Base-by-base conservation (phyloP, 2,329 filamentous ascomycete genomes). In the Calcarisporium arbuscula region DNA sequence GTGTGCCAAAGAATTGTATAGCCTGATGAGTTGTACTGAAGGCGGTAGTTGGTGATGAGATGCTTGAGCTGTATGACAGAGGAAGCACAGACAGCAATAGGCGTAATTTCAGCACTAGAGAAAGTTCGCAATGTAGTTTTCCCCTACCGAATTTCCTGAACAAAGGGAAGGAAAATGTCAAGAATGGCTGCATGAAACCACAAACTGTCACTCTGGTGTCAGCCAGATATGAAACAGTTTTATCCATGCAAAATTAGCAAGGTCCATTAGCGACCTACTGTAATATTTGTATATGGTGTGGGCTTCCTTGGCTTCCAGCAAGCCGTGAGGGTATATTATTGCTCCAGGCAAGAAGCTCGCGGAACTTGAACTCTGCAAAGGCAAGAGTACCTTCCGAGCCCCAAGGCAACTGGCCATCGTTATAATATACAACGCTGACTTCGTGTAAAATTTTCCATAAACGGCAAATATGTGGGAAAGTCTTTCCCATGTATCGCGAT, bases 1-100 rank as follows among this genome's bases (percentile, higher is more conserved):
- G 50, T 61, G 33, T 62, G 57, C 58, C 57, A 63, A 5, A 62
- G 44, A 1, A 62, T 52, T 1, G 56, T 58, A 32, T 54, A 54
- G 4, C 47, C 45, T 5, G 57, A 58, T 10, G 47, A 51, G 3
- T 37, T 36, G 30, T 56, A 52, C 6, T 51, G 44, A 15, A 44
- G 50, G 1, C 57, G 53, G 37, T 56, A 62, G 17, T 53, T 42
- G 14, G 60, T 34, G 2, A 61, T 45, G 2, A 62, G 48, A 8
- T 46, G 47, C 37, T 61, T 61, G n/a, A 62, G 48, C 28, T 61
- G 59, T n/a, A 44, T 45, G 3, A 57, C 49, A 0, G 60, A 62
- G 1, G 57, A 52, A 2, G 36, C 32, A 20, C 48, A 61, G 1
- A 46, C 52, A 8, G 43, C 42, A 10, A 47, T 45, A 0, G 55